These are phyloP conservation scores for Paramyrothecium sp. DNA, from an alignment of 2,329 filamentous ascomycete genomes.

Conservation along the genomic window DNA sequence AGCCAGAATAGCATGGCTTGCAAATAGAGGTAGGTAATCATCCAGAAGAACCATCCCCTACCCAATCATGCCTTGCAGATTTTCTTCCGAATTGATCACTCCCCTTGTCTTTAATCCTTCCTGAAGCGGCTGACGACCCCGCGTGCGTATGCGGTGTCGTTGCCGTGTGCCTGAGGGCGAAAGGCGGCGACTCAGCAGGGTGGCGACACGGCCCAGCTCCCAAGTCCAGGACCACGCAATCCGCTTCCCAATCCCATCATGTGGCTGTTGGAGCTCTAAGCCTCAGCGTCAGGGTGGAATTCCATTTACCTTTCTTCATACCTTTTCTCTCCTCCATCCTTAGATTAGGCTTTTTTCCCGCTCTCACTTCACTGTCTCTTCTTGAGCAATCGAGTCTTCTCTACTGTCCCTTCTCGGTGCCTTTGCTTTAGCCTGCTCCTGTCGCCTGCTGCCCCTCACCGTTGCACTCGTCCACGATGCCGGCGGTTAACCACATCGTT, in stretches of 20 bases:
- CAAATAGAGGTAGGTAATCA: too few relatives aligned
- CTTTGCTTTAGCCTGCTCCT: background rate
- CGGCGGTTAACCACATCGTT: slow-evolving; percentile 53
- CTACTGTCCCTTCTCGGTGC: background rate
- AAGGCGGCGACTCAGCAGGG: background rate
- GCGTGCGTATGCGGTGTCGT: background rate
- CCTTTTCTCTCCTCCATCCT: background rate
- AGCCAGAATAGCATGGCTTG: too few relatives aligned
- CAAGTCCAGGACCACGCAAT: slow-evolving; percentile 1
- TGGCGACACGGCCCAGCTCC: slow-evolving; percentile 1
- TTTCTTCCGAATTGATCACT: too few relatives aligned
- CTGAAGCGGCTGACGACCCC: background rate
- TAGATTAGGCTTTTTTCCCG: background rate
- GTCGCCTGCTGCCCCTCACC: background rate
- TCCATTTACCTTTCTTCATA: background rate
- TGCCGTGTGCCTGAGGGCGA: background rate
- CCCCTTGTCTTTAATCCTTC: background rate
- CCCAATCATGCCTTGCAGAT: too few relatives aligned
- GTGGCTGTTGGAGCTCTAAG: background rate
- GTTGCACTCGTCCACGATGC: slow-evolving; percentile 36
- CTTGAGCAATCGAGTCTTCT: background rate
- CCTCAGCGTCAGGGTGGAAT: background rate
- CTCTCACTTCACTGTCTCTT: background rate
- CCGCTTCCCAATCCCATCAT: background rate
- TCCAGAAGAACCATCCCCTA: too few relatives aligned